phyloP scores from a whole-genome alignment of 2,329 filamentous ascomycete species.

The Arachnomyces sp. region DNA sequence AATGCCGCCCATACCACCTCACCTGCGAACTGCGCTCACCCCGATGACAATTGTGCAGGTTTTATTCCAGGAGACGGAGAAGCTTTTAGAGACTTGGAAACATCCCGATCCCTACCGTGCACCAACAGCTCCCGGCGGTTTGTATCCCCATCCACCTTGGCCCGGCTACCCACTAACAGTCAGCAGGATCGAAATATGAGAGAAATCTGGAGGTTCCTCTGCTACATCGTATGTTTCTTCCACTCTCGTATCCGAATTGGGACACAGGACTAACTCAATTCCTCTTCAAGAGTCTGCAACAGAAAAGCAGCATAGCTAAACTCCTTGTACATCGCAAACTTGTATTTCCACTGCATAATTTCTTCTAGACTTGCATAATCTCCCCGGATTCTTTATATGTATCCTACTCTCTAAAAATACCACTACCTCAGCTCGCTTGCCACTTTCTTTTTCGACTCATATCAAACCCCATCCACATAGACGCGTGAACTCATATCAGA shows the following conservation, averaged over 20 bases:
- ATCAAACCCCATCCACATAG: no score
- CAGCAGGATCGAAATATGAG: slow-evolving; percentile 84
- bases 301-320: no score
- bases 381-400: no score
- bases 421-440: no score
- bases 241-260: not conserved
- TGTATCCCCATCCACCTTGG: slow-evolving; percentile 23
- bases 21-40: not conserved
- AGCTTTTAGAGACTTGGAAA: slow-evolving; percentile 85
- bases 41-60: slow-evolving; percentile 45
- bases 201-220: slow-evolving; percentile 76
- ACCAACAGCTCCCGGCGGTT: slow-evolving; percentile 90
- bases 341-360: no score
- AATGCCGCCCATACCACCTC: not conserved
- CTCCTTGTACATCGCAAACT: no score
- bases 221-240: slow-evolving; percentile 61
- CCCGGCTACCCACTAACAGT: slow-evolving; percentile 3
- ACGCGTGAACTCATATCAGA: no score
- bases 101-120: slow-evolving; percentile 88
- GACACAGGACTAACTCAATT: not conserved
- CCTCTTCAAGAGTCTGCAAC: no score
- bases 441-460: no score
- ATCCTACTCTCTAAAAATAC: no score
- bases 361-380: no score
- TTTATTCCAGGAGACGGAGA: slow-evolving; percentile 79